These are phyloP conservation scores for Forsythia viridissima DNA, from an alignment of 257 asterid species.

Conservation along the genomic window DNA sequence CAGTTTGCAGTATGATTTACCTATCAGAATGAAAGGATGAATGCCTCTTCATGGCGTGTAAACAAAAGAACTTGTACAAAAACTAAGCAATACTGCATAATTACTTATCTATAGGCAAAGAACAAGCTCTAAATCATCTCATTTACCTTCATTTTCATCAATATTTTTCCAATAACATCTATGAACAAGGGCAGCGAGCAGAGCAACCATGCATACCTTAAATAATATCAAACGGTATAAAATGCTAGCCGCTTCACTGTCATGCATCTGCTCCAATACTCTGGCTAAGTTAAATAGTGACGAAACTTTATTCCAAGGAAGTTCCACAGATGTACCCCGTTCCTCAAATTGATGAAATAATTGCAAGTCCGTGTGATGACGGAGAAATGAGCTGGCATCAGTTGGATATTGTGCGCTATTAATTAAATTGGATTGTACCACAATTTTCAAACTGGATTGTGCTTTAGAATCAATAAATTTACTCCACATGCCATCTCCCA, in stretches of 20 bases:
- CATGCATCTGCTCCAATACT: constrained; percentile 79
- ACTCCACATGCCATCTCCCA: constrained; percentile 95
- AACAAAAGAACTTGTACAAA: constrained; percentile 10
- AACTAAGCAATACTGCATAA: background rate
- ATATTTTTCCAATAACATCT: constrained; percentile 3
- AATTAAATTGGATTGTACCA: constrained; percentile 33
- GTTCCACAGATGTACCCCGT: constrained; percentile 66
- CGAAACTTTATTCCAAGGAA: constrained; percentile 88
- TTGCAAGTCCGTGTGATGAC: constrained; percentile 62
- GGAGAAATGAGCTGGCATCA: constrained; percentile 58
- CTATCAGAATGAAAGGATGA: no score
- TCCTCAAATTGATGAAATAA: constrained; percentile 76
- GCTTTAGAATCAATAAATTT: constrained; percentile 50
- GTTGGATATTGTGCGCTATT: constrained; percentile 56
- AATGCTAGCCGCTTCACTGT: constrained; percentile 75
- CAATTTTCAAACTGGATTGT: constrained; percentile 31
- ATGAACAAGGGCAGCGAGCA: background rate
- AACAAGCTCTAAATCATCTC: background rate
- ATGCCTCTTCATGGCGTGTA: no score
- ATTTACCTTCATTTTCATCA: background rate
- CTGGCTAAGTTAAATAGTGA: constrained; percentile 82
- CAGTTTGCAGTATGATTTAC: no score
- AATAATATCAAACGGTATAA: constrained; percentile 76
- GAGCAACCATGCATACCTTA: constrained; percentile 50
- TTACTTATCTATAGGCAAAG: background rate